Conservation (phyloP, 306 rosid species). For the Gastrolobium bilobum region DNA sequence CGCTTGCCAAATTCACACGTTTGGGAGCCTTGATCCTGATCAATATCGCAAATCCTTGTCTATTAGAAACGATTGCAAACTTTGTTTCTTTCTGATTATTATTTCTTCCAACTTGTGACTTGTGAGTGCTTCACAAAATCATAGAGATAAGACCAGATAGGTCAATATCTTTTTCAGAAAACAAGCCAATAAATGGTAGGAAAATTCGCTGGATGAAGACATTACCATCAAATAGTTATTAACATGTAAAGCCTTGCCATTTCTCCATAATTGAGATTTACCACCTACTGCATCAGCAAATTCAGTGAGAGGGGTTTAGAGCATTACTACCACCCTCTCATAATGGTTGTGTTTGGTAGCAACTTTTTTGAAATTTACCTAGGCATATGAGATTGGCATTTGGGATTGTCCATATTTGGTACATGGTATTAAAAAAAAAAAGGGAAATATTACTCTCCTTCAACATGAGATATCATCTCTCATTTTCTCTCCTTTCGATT, state of each 20-base stretch:
- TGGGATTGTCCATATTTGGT: too few relatives aligned
- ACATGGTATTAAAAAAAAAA: too few relatives aligned
- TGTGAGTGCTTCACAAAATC: conserved; percentile 44
- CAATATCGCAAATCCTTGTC: conserved; percentile 37
- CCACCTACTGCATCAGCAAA: conserved; percentile 25
- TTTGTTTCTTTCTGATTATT: conserved; percentile 60
- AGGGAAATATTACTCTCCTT: too few relatives aligned
- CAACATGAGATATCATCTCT: too few relatives aligned
- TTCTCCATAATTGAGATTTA: conserved; percentile 40
- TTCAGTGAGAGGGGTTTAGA: conserved; percentile 21
- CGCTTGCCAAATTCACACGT: conserved; percentile 52
- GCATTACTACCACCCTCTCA: conserved; percentile 21
- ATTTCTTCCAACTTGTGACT: conserved; percentile 42
- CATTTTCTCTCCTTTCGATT: too few relatives aligned
- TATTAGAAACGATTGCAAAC: conserved; percentile 41
- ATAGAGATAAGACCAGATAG: conserved; percentile 43
- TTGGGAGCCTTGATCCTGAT: conserved; percentile 29
- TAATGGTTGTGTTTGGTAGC: too few relatives aligned
- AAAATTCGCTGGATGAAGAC: not conserved
- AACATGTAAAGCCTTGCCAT: not conserved
- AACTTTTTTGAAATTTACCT: too few relatives aligned
- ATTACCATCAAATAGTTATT: not conserved
- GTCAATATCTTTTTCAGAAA: conserved; percentile 22
- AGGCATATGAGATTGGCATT: too few relatives aligned
- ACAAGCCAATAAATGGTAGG: conserved; percentile 23